Conservation (phyloP, 2,329 filamentous ascomycete genomes). For the Trichoderma semiorbis region DNA sequence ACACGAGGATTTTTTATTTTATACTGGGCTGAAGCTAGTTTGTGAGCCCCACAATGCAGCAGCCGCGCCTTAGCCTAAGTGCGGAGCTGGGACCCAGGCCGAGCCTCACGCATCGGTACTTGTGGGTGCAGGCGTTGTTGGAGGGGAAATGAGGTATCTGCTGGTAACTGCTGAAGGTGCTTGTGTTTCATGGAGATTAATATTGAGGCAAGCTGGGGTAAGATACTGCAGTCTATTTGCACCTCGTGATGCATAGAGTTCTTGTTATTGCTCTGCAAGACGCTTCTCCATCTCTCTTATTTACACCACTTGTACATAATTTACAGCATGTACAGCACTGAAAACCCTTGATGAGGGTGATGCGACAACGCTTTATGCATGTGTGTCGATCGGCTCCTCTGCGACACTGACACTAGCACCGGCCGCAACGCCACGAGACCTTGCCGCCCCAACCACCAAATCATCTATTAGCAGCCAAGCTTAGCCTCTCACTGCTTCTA, state of each 20-base stretch:
- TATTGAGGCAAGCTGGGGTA: neutral
- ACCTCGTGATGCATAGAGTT: neutral
- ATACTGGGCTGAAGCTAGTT: constrained; percentile 1
- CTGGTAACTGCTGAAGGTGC: neutral
- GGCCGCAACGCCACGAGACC: neutral
- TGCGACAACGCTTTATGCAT: neutral
- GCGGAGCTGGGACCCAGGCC: neutral
- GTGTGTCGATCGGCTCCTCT: neutral
- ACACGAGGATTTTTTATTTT: neutral
- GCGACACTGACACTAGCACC: neutral
- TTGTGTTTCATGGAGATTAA: neutral
- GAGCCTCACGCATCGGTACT: neutral
- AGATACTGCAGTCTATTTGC: neutral
- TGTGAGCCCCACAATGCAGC: constrained; percentile 9
- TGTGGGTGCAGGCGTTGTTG: neutral
- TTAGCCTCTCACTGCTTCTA: neutral
- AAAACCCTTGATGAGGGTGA: neutral
- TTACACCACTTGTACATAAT: neutral
- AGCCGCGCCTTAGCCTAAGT: neutral
- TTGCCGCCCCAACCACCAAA: neutral
- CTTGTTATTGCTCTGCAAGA: too few relatives aligned
- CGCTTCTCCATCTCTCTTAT: too few relatives aligned
- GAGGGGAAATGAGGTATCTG: neutral
- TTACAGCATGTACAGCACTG: neutral
- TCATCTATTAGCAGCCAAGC: neutral